phyloP scores from a whole-genome alignment of 306 rosid species.

The Gastrolobium villosum region DNA sequence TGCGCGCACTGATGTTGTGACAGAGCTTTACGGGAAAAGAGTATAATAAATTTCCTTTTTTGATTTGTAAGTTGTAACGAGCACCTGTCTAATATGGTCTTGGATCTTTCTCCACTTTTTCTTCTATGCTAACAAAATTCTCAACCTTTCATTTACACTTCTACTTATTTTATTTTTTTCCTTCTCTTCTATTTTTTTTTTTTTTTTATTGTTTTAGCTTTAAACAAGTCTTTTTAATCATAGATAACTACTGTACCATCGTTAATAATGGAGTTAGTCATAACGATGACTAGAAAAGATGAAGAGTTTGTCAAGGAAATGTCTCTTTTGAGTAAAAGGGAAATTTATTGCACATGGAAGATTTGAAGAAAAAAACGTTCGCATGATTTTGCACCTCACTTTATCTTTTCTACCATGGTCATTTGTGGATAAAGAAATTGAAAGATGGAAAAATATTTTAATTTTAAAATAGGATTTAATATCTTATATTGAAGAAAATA shows the following conservation, averaged over 20 bases:
- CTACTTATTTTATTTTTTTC: not conserved
- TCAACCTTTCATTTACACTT: slow-evolving; percentile 6
- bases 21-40: slow-evolving; percentile 13
- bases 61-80: not conserved
- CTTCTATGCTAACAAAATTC: not conserved
- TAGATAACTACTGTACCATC: not conserved
- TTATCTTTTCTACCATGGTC: not conserved
- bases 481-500: too few relatives aligned
- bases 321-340: too few relatives aligned
- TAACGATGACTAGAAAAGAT: not conserved
- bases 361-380: not conserved
- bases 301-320: not conserved
- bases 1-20: slow-evolving; percentile 18
- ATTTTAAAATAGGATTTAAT: not conserved
- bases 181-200: too few relatives aligned
- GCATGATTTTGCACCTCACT: not conserved
- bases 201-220: not conserved
- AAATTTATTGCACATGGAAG: not conserved
- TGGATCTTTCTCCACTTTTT: slow-evolving; percentile 47
- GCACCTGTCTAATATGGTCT: slow-evolving; percentile 27
- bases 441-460: not conserved
- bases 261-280: slow-evolving; percentile 14
- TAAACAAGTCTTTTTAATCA: not conserved
- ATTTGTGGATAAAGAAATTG: not conserved
- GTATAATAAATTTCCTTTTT: slow-evolving; percentile 38